Base-by-base conservation (phyloP, 306 rosid species). In the Vachellia collinsii region DNA sequence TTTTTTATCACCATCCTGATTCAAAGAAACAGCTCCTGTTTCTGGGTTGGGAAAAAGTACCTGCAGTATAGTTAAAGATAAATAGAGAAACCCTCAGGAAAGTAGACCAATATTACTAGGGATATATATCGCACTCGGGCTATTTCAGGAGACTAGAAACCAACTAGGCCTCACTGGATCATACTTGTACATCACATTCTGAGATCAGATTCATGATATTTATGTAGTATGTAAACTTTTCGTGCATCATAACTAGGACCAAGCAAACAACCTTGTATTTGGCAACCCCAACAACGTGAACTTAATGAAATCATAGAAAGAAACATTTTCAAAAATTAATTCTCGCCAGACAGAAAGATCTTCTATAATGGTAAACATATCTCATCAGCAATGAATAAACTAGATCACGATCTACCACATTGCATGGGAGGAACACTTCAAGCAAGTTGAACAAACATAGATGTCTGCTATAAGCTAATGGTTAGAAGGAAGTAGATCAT, bases 41-140 rank as follows among this genome's bases (percentile, higher is more conserved):
- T 76, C 83, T 11, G 77, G 77, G 85, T 79, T 88, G 69, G 75
- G 74, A 87, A 85, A 69, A 69, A 80, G 7, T 20, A 23, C 87
- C 98, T 96, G 90, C 78, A 85, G 16, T 58, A 72, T n/a, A 81
- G 65, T 47, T 75, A 20, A 68, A 77, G 61, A 71, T 76, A 70
- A 53, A 79, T 58, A 47, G 12, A 75, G 47, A 41, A 70, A 47
- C 79, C 71, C 61, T 14, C 8, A 29, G 16, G 50, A 79, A 74
- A 77, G 43, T 81, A 74, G 23, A 61, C 39, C 44, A 66, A 54
- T 6, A 43, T 48, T 75, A 53, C 67, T 4, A 23, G 6, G 38
- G 70, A 71, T 74, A 54, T n/a, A 50, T 56, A 66, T 62, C 9
- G 8, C 56, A 72, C 67, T 64, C 16, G 43, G 43, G 38, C 54